Conservation (phyloP, 2,329 filamentous ascomycete species). For the Fusarium praegraminearum region DNA sequence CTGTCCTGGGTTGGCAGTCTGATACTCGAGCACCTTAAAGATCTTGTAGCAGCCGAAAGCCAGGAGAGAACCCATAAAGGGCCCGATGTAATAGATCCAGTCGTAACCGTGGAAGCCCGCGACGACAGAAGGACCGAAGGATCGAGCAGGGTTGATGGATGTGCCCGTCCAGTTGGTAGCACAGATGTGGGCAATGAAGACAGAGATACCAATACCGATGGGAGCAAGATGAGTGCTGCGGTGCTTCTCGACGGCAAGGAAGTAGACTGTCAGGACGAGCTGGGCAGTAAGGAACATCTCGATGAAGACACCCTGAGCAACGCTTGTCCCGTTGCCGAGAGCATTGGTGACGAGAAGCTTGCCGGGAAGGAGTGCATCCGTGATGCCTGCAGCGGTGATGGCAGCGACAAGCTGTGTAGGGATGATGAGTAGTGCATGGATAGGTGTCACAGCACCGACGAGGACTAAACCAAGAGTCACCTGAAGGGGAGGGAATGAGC, state of each 20-base stretch:
- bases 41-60: conserved; percentile 64
- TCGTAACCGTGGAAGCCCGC: conserved; percentile 59
- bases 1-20: conserved; percentile 63
- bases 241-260: conserved; percentile 80
- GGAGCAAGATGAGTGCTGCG: conserved; percentile 78
- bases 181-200: conserved; percentile 70
- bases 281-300: conserved; percentile 75
- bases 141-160: conserved; percentile 64
- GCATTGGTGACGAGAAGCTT: conserved; percentile 67
- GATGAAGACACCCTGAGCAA: conserved; percentile 72
- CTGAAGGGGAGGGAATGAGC: conserved; percentile 41
- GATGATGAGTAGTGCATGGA: conserved; percentile 65
- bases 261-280: conserved; percentile 73
- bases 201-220: conserved; percentile 76
- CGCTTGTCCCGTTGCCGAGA: conserved; percentile 63
- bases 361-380: conserved; percentile 69
- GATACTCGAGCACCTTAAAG: conserved; percentile 65
- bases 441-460: conserved; percentile 65
- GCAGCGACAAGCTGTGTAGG: conserved; percentile 68
- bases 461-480: conserved; percentile 71
- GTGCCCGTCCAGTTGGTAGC: conserved; percentile 62
- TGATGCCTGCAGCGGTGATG: conserved; percentile 69
- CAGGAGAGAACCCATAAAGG: conserved; percentile 61
- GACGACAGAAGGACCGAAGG: conserved; percentile 62
- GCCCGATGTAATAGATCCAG: conserved; percentile 69